Evolutionary conservation across 2,329 filamentous ascomycete genomes (phyloP).

Genomic region (Pseudogymnoascus sp.): DNA sequence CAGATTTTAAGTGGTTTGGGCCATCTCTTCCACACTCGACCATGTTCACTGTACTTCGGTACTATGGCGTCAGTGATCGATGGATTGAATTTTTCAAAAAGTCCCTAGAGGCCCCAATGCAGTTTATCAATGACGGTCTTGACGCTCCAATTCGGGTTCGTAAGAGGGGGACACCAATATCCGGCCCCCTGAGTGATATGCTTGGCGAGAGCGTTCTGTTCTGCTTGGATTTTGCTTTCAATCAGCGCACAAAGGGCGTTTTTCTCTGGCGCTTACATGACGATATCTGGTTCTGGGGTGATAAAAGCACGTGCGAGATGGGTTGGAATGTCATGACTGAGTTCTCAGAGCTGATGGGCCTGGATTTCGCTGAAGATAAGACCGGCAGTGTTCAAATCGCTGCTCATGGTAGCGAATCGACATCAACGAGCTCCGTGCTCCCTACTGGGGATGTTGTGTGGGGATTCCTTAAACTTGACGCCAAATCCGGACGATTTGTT

Average conservation of each 20-base stretch:
- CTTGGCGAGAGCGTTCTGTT: conserved; percentile 54
- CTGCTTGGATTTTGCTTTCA: conserved; percentile 56
- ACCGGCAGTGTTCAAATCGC: conserved; percentile 40
- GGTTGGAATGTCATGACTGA: conserved; percentile 50
- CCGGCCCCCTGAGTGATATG: conserved; percentile 48
- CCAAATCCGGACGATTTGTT: conserved; percentile 37
- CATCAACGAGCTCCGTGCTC: conserved; percentile 25
- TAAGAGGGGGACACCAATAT: conserved; percentile 49
- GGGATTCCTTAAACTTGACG: conserved; percentile 48
- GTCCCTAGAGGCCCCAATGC: conserved; percentile 51
- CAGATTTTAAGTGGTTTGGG: conserved; percentile 50
- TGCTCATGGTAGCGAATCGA: not conserved
- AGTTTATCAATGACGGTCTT: conserved; percentile 45
- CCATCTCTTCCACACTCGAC: conserved; percentile 51
- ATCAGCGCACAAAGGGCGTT: conserved; percentile 43
- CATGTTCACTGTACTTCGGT: conserved; percentile 46
- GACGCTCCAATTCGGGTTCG: conserved; percentile 36
- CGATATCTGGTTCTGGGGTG: conserved; percentile 61
- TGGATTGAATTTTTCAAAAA: conserved; percentile 52
- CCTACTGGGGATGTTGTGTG: conserved; percentile 45
- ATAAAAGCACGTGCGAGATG: conserved; percentile 39
- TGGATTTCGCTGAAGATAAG: conserved; percentile 49
- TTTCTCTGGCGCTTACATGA: conserved; percentile 55
- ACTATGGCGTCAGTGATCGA: conserved; percentile 46
- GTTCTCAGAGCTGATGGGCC: conserved; percentile 46